phyloP scores from a whole-genome alignment of 345 rosid species.

The Nasturtium officinale region DNA sequence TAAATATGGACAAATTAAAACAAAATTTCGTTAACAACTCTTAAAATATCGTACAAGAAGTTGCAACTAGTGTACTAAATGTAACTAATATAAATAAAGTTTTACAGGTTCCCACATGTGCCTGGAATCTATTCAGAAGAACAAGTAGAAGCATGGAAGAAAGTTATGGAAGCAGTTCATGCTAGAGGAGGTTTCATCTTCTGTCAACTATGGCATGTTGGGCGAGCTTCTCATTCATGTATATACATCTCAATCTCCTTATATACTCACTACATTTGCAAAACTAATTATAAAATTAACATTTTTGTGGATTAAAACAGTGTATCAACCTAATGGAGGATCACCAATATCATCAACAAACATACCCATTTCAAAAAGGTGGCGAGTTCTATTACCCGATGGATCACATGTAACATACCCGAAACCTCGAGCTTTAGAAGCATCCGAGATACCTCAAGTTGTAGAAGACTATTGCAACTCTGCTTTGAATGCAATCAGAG shows the following conservation, averaged over 20 bases:
- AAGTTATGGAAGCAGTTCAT: constrained; percentile 75
- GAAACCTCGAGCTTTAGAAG: constrained; percentile 51
- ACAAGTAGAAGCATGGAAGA: constrained; percentile 87
- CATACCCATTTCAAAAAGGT: constrained; percentile 61
- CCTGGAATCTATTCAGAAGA: constrained; percentile 85
- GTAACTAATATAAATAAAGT: background rate
- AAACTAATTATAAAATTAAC: background rate
- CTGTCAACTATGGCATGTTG: constrained; percentile 95
- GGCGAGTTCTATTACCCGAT: constrained; percentile 72
- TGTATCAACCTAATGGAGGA: constrained; percentile 72
- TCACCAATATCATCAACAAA: constrained; percentile 76
- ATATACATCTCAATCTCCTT: background rate
- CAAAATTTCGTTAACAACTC: background rate
- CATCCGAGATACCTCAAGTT: constrained; percentile 54
- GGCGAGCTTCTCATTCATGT: constrained; percentile 85
- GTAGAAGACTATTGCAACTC: constrained; percentile 62
- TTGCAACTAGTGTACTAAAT: background rate
- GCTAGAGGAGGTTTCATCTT: constrained; percentile 75
- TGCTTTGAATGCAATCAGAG: constrained; percentile 71
- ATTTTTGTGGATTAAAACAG: constrained; percentile 31
- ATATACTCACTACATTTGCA: background rate
- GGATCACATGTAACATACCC: constrained; percentile 56
- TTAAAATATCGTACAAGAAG: background rate
- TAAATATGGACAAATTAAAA: background rate
- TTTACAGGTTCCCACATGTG: constrained; percentile 72